Conservation (phyloP, 1,284 basidiomycete genomes). For the Inonotus obliquus region DNA sequence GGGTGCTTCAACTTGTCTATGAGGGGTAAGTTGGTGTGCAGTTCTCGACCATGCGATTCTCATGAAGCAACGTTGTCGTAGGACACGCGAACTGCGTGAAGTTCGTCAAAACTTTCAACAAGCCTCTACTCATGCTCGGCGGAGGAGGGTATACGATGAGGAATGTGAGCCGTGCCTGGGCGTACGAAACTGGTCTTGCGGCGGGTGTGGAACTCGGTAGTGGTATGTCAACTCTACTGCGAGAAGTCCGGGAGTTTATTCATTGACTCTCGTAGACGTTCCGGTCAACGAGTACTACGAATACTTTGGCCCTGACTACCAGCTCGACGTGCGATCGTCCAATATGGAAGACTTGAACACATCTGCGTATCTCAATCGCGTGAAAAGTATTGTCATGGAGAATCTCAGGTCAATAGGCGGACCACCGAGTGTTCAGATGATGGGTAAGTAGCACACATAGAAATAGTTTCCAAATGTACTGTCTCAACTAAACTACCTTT, state of each 20-base stretch:
- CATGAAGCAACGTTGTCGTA: conserved; percentile 25
- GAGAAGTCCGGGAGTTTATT: not conserved
- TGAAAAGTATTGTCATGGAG: conserved; percentile 90
- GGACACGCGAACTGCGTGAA: conserved; percentile 97
- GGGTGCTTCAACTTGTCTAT: conserved; percentile 97
- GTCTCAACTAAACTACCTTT: too few species aligned
- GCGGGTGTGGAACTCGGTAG: conserved; percentile 90
- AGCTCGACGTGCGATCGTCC: conserved; percentile 93
- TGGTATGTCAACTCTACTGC: conserved; percentile 41
- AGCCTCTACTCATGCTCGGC: conserved; percentile 89
- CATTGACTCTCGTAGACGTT: conserved; percentile 58
- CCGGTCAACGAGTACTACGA: conserved; percentile 99
- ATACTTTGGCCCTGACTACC: conserved; percentile 97
- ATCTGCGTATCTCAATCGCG: conserved; percentile 87
- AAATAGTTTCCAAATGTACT: too few species aligned
- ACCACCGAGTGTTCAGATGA: conserved; percentile 88
- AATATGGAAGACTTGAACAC: conserved; percentile 98
- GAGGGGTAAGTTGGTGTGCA: conserved; percentile 53
- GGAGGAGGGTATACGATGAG: conserved; percentile 99
- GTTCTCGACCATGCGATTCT: not conserved
- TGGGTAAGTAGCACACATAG: conserved; percentile 57
- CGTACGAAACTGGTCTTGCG: conserved; percentile 95
- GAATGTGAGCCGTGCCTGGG: conserved; percentile 96
- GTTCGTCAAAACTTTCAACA: conserved; percentile 95
- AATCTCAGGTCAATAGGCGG: conserved; percentile 80